Evolutionary conservation across 2,329 filamentous ascomycete species (phyloP), one percentile per base, ranked within the genome.

Genomic region (Chaetoscypha palmicola): DNA sequence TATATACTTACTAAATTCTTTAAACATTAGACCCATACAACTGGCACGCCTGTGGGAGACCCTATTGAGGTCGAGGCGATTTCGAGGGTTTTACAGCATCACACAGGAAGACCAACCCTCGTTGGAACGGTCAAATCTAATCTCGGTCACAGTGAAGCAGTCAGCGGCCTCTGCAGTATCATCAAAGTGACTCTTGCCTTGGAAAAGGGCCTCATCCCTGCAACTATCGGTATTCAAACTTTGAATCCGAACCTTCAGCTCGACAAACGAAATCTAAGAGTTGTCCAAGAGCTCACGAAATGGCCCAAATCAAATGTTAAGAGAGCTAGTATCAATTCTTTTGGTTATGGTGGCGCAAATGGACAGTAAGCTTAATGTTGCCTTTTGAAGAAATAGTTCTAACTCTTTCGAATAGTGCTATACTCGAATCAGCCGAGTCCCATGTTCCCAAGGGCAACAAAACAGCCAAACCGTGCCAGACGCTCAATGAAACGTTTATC

Each of bases 321-420:
- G 35, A 72, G 67, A 51, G 65, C 72, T 46, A 72, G 69, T 47
- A 34, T 59, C 17, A 60, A 59, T 34, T 49, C 41, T 8, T 58
- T 57, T 38, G 57, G 57, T 2, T 58, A 16, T 20, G 37, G 37
- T 4, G 37, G 37, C 14, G n/a, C 37, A 16, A 39, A 39, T 21
- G 22, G 12, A 17, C 37, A 39, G 7, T 7, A 7, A 12, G 12
- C 7, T 28, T 12, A 28, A 7, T 28, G 24, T 7, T 7, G 12
- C 7, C 12, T 7, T 28, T 7, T 28, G 24, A 28, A 28, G 12
- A 7, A 28, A 7, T 28, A 12, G 24, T n/a, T n/a, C n/a, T n/a
- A 28, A 28, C 7, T 28, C 12, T 28, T 7, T 28, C 12, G 24
- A 28, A 7, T 28, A 28, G 12, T 30, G 22, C 17, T 11, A 30